Percentiles rank a stretch among this genome's conserved stretches.
phyloP scores from a whole-genome alignment of 169 alveolate genomes.

The Plasmodium fragile region DNA sequence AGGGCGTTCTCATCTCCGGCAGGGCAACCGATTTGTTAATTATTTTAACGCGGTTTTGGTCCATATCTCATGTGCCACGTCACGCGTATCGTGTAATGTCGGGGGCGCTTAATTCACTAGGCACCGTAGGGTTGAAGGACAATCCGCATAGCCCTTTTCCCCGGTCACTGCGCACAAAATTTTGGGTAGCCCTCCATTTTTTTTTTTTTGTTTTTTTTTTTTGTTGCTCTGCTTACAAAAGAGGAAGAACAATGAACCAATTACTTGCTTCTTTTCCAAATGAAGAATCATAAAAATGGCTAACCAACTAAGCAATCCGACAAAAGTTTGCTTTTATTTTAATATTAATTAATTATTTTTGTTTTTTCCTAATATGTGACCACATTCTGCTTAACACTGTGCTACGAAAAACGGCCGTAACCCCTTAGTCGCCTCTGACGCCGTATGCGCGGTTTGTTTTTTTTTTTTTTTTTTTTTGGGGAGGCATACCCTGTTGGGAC shows the following conservation, averaged over 20 bases:
- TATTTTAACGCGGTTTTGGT: background rate
- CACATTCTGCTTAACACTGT: background rate
- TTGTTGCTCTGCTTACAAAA: background rate
- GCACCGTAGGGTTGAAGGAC: background rate
- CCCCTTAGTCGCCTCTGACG: conserved; percentile 11
- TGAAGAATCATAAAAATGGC: background rate
- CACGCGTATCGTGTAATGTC: background rate
- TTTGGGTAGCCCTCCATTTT: background rate
- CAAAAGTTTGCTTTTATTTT: background rate
- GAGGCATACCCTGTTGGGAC: background rate
- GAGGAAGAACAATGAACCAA: background rate
- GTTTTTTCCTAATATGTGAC: background rate
- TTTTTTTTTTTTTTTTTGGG: background rate
- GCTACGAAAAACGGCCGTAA: background rate
- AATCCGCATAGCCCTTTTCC: background rate
- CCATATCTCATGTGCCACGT: background rate
- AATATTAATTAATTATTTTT: background rate
- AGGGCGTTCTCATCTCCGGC: background rate
- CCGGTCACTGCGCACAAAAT: background rate
- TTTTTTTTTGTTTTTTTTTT: too few relatives aligned
- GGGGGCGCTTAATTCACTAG: background rate
- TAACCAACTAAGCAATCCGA: background rate
- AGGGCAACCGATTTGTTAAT: background rate
- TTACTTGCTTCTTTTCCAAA: background rate
- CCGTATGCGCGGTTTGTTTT: background rate